phyloP scores from a whole-genome alignment of 2,329 filamentous ascomycete genomes.

The Lasiodiplodia sp. region DNA sequence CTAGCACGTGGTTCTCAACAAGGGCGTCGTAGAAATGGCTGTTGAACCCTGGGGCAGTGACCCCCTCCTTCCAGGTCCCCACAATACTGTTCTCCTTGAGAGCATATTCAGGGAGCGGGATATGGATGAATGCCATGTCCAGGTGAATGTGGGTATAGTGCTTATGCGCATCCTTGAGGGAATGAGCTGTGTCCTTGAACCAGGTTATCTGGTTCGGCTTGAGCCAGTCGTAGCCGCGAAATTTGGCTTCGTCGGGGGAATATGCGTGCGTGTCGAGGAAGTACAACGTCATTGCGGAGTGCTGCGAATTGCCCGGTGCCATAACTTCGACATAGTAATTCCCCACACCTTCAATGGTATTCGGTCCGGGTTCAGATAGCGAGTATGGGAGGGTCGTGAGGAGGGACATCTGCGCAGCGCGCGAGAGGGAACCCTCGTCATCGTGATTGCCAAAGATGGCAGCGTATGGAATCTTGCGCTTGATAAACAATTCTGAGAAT shows the following conservation, averaged over 20 bases:
- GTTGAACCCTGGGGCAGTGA: conserved; percentile 89
- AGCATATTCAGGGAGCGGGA: conserved; percentile 89
- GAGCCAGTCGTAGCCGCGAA: conserved; percentile 95
- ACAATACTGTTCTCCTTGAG: conserved; percentile 64
- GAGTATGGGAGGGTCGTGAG: conserved; percentile 89
- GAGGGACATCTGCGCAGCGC: conserved; percentile 81
- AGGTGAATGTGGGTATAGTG: conserved; percentile 93
- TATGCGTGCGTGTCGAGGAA: conserved; percentile 93
- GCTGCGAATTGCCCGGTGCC: conserved; percentile 77
- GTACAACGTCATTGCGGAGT: conserved; percentile 94
- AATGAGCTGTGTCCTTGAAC: conserved; percentile 81
- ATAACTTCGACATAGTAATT: conserved; percentile 95
- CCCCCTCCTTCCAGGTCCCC: conserved; percentile 80
- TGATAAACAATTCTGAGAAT: conserved; percentile 81
- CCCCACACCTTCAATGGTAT: conserved; percentile 85
- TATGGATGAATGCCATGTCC: conserved; percentile 97
- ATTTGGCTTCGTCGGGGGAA: conserved; percentile 86
- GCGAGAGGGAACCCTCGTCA: conserved; percentile 83
- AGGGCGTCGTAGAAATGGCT: conserved; percentile 92
- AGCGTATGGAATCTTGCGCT: conserved; percentile 89
- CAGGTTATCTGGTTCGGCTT: conserved; percentile 93
- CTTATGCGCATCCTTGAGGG: conserved; percentile 70
- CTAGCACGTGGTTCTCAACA: conserved; percentile 81
- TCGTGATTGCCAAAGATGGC: conserved; percentile 98
- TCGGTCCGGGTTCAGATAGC: conserved; percentile 82